phyloP scores from a whole-genome alignment of 2,329 filamentous ascomycete genomes.

The Seiridium cupressi region DNA sequence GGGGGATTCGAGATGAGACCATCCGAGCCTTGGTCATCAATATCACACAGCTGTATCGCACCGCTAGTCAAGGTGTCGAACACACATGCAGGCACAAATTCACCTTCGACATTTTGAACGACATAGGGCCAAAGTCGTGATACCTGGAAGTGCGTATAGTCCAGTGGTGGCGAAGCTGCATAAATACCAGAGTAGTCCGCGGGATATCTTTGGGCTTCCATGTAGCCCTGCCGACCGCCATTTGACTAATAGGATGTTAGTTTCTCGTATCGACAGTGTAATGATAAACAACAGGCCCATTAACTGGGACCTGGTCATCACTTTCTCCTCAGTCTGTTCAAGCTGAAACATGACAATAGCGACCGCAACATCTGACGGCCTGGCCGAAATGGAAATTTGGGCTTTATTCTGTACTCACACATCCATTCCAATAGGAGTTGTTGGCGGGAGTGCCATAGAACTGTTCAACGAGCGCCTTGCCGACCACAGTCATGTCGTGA shows the following conservation, averaged over 20 bases:
- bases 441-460: conserved; percentile 33
- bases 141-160: conserved; percentile 15
- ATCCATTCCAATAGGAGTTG: conserved; percentile 53
- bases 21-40: not conserved
- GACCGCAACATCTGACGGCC: too few relatives aligned
- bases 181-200: conserved; percentile 53
- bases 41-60: not conserved
- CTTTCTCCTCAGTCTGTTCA: too few relatives aligned
- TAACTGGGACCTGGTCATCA: too few relatives aligned
- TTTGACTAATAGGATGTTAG: conserved; percentile 25
- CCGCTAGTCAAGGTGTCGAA: not conserved
- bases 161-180: conserved; percentile 41
- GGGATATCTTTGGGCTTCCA: conserved; percentile 49
- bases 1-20: not conserved
- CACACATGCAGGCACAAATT: conserved; percentile 6
- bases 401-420: conserved; percentile 12
- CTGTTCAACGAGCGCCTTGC: conserved; percentile 38
- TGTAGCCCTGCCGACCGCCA: conserved; percentile 54
- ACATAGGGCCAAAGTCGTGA: conserved; percentile 1
- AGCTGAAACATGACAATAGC: too few relatives aligned
- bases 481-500: conserved; percentile 32
- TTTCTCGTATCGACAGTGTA: too few relatives aligned
- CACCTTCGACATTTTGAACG: conserved; percentile 6
- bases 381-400: too few relatives aligned
- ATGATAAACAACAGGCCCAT: too few relatives aligned